Conservation (phyloP, 2,329 filamentous ascomycete genomes). For the Neoascochyta sp. region DNA sequence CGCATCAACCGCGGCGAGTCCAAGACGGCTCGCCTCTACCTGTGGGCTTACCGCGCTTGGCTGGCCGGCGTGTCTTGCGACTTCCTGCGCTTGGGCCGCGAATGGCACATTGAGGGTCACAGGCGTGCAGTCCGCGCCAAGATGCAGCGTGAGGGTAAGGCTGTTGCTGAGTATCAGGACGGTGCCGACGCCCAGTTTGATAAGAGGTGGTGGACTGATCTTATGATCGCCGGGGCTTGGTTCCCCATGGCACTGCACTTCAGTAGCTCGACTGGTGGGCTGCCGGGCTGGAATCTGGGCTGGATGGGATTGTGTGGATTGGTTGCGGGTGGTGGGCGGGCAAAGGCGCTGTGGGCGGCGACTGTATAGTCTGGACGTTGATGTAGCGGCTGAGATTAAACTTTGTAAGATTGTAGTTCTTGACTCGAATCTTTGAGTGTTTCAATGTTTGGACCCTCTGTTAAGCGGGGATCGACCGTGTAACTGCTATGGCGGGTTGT, state of each 20-base stretch:
- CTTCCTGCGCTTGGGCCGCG: slow-evolving; percentile 41
- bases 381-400: not conserved
- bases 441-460: no score
- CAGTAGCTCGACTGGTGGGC: slow-evolving; percentile 34
- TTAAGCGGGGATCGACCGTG: no score
- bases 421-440: no score
- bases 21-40: slow-evolving; percentile 38
- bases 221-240: slow-evolving; percentile 43
- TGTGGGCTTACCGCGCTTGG: slow-evolving; percentile 44
- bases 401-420: no score
- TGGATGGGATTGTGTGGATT: slow-evolving; percentile 43
- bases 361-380: slow-evolving; percentile 9
- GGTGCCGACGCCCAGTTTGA: slow-evolving; percentile 38
- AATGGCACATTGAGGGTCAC: slow-evolving; percentile 41
- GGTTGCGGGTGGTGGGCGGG: slow-evolving; percentile 37
- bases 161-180: slow-evolving; percentile 31
- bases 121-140: slow-evolving; percentile 28
- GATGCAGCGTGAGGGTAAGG: slow-evolving; percentile 28
- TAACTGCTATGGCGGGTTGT: no score
- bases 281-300: slow-evolving; percentile 46
- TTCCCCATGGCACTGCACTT: slow-evolving; percentile 45
- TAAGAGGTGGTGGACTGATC: slow-evolving; percentile 43
- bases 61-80: slow-evolving; percentile 44
- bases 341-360: slow-evolving; percentile 23
- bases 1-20: slow-evolving; percentile 36